These are phyloP conservation scores for Aspergillus awamori DNA, from an alignment of 2,329 filamentous ascomycete species.

Conservation along the genomic window DNA sequence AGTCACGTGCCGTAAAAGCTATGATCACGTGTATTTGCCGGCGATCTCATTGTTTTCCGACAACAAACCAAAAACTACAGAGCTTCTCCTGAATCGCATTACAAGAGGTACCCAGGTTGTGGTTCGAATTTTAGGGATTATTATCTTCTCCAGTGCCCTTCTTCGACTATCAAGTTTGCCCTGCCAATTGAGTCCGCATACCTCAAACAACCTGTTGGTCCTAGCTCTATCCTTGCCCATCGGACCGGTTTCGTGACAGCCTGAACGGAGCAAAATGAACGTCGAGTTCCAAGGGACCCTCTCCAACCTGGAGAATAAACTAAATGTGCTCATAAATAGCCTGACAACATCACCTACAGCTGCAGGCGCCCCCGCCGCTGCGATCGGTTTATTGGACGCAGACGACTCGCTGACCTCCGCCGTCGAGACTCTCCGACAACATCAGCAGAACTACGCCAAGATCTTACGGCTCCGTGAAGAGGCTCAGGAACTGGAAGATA, in stretches of 20 bases:
- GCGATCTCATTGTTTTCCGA: neutral
- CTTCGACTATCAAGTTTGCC: neutral
- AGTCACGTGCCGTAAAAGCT: neutral
- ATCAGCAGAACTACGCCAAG: conserved; percentile 49
- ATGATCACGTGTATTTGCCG: neutral
- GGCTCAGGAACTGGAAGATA: conserved; percentile 43
- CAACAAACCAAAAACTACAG: neutral
- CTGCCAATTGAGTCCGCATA: neutral
- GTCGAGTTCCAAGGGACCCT: conserved; percentile 42
- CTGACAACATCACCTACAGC: conserved; percentile 50
- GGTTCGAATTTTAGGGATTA: neutral
- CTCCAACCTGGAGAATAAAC: conserved; percentile 45
- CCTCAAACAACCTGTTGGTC: neutral
- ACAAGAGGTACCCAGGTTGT: neutral
- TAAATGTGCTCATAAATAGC: conserved; percentile 45
- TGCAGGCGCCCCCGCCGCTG: conserved; percentile 45
- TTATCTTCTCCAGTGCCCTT: neutral
- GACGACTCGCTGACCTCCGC: conserved; percentile 47
- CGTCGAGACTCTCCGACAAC: conserved; percentile 45
- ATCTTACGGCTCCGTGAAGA: conserved; percentile 47
- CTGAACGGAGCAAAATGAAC: conserved; percentile 39
- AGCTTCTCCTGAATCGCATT: neutral
- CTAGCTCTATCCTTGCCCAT: neutral
- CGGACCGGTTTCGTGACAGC: neutral
- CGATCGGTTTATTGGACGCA: conserved; percentile 43